phyloP scores from a whole-genome alignment of 2,329 filamentous ascomycete species.

The Fusarium duplospermum region DNA sequence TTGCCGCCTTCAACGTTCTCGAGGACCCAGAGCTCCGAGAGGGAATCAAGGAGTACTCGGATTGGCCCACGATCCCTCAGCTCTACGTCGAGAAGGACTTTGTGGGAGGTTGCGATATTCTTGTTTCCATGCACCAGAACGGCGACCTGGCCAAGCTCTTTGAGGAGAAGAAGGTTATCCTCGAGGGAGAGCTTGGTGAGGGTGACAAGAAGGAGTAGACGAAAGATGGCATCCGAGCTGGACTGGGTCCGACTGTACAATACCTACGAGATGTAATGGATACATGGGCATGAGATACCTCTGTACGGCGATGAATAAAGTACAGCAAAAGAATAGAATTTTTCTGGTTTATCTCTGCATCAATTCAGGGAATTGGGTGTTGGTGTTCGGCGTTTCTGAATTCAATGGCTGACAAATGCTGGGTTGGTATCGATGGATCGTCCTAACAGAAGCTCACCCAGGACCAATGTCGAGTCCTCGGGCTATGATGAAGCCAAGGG shows the following conservation, averaged over 20 bases:
- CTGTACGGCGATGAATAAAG: constrained; percentile 38
- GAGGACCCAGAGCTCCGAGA: constrained; percentile 88
- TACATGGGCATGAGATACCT: constrained; percentile 40
- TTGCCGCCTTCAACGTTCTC: constrained; percentile 97
- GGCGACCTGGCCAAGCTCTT: constrained; percentile 92
- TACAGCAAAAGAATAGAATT: constrained; percentile 41
- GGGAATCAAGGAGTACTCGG: constrained; percentile 98
- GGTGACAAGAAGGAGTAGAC: constrained; percentile 50
- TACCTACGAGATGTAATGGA: constrained; percentile 41
- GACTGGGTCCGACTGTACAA: constrained; percentile 36
- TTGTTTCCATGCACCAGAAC: constrained; percentile 97
- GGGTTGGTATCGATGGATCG: neutral
- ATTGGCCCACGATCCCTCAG: constrained; percentile 99
- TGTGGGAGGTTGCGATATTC: constrained; percentile 95
- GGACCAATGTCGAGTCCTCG: neutral
- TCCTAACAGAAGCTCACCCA: neutral
- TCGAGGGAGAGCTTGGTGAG: constrained; percentile 60
- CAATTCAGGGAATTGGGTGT: neutral
- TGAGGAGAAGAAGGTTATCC: constrained; percentile 89
- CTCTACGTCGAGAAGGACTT: constrained; percentile 97
- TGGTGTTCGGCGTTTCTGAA: neutral
- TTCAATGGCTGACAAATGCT: neutral
- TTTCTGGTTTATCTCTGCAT: neutral
- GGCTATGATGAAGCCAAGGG: neutral
- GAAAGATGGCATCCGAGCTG: neutral